Evolutionary conservation across 2,329 filamentous ascomycete species (phyloP).

Genomic region (Lecanicillium sp.): DNA sequence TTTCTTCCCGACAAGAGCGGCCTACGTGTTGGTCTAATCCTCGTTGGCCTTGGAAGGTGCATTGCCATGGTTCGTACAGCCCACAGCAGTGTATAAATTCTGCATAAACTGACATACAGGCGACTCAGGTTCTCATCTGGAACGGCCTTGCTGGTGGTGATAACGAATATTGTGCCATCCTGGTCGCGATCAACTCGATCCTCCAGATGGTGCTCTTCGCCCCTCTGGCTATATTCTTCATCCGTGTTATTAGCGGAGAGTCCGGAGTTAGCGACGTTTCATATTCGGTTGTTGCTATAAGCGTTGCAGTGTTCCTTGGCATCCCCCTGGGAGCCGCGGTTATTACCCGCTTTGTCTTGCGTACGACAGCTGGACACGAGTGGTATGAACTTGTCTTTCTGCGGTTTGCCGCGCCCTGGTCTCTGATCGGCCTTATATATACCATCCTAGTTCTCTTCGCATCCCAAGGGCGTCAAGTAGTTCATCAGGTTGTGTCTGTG

Average conservation of each 20-base stretch:
- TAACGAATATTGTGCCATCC: slow-evolving; percentile 72
- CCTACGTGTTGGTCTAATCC: slow-evolving; percentile 60
- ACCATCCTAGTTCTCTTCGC: slow-evolving; percentile 83
- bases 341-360: slow-evolving; percentile 60
- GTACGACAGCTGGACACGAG: slow-evolving; percentile 40
- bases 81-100: neutral
- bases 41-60: slow-evolving; percentile 77
- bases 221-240: slow-evolving; percentile 60
- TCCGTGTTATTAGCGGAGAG: slow-evolving; percentile 57
- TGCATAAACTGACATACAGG: neutral
- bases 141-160: slow-evolving; percentile 63
- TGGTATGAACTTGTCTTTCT: slow-evolving; percentile 66
- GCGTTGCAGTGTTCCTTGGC: slow-evolving; percentile 76
- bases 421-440: slow-evolving; percentile 75
- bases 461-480: slow-evolving; percentile 67
- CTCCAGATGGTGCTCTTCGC: slow-evolving; percentile 68
- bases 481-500: slow-evolving; percentile 77
- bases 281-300: slow-evolving; percentile 66
- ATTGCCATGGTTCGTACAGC: slow-evolving; percentile 68
- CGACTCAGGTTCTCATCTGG: slow-evolving; percentile 55
- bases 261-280: slow-evolving; percentile 27
- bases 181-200: slow-evolving; percentile 67
- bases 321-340: slow-evolving; percentile 76
- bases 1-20: slow-evolving; percentile 51
- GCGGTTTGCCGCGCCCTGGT: slow-evolving; percentile 62